Evolutionary conservation across 257 asterid species (phyloP), one percentile per base, ranked within the genome.

Genomic region (Jacaranda copaia): DNA sequence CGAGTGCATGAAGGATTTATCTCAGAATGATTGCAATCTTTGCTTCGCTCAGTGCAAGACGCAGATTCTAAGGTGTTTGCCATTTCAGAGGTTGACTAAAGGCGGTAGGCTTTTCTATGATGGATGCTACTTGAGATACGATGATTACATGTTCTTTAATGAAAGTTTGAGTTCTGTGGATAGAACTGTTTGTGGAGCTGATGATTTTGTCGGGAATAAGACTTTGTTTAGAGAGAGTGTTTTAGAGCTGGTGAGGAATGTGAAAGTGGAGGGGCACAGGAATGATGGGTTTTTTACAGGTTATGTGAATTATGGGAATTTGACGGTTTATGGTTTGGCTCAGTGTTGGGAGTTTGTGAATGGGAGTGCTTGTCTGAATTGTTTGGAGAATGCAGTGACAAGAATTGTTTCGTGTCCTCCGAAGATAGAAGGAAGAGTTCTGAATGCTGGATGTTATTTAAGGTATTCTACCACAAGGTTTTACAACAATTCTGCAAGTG

Each of bases 331-430:
- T 48, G 97, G 96, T 4, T 66, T 91, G 88, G 92, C 92, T 75
- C 97, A 91, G 77, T 91, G 96, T 79, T 91, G 97, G 97, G 88
- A 88, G 79, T 62, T 80, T 67, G 89, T 91, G 73, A 87, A 77
- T 48, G 83, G 86, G 76, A 77, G 79, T 53, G 88, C 52, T 46
- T 89, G 97, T 82, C 70, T 52, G 52, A 48, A n/a, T 5, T 91
- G 96, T 78, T 84, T 91, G 85, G 77, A 73, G 16, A 81, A 79
- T n/a, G 85, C 92, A 0, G 85, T 68, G 53, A 52, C 71, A 1
- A 83, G 86, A 14, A 77, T 88, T 76, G 79, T 66, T 45, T 82
- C 84, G 8, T 91, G 96, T 52, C 16, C 75, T 42, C 96, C 93
- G 0, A 88, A 83, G 67, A 76, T 71, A 3, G 97, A 91, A 79